Evolutionary conservation across 2,329 filamentous ascomycete species (phyloP), one percentile per base, ranked within the genome.

Genomic region (Teratosphaeriaceae sp.): DNA sequence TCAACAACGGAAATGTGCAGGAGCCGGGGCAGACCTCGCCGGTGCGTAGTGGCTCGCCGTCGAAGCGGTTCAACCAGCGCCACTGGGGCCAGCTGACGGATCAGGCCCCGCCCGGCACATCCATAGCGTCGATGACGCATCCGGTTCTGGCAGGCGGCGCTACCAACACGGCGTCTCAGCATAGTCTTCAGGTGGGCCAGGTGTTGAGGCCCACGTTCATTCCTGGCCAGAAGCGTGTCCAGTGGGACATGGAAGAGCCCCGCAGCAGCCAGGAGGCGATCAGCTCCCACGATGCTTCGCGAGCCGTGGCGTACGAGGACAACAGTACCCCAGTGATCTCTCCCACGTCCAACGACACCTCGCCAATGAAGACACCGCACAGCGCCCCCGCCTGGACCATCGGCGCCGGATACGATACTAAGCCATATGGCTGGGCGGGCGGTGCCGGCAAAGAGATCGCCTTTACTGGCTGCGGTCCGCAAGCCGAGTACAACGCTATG

Each of bases 371-470:
- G 38, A 41, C 46, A n/a, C 26, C 46, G 23, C 40, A 44, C 33
- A 38, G 40, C 43, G 27, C 44, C 20, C 38, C 40, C 35, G 42
- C 44, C 26, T 54, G 52, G 52, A 52, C 46, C 12, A 56, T 55
- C 27, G 54, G 48, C 33, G 47, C 51, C 9, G 41, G 37, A 18
- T 21, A 33, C 20, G 37, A n/a, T 12, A 27, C 24, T 40, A 27
- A 15, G 36, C 45, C 40, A n/a, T 61, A 56, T 42, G 57, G 56
- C 31, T 65, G 62, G 62, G 45, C 48, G 18, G 61, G 61, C 20
- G 59, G 62, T 19, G 61, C 63, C 41, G 62, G 62, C 7, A 50
- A 50, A 16, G 62, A 65, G 53, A 65, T 65, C 49, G 50, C 51
- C 18, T 65, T 63, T 44, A 43, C 47, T 12, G 60, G 62, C 21